Conservation (phyloP, 2,329 filamentous ascomycete species). For the Fusarium floridanum region DNA sequence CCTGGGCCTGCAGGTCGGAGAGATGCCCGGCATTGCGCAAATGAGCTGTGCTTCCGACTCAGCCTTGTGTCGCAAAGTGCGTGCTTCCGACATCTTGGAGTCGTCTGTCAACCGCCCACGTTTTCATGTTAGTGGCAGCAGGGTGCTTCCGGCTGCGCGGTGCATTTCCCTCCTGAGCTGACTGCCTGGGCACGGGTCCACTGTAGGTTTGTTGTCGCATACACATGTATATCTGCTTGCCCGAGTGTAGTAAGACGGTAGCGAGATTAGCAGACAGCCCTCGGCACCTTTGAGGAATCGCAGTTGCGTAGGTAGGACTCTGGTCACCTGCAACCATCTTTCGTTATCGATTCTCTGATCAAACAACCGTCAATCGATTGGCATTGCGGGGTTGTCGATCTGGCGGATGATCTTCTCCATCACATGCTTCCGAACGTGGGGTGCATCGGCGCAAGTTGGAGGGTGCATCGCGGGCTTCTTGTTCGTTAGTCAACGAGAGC, state of each 20-base stretch:
- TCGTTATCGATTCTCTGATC: conserved; percentile 2
- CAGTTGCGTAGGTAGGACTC: not conserved
- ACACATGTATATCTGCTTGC: not conserved
- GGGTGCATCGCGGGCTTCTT: not conserved
- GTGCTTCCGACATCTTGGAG: conserved; percentile 5
- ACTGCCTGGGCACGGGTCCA: conserved; percentile 13
- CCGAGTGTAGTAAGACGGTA: not conserved
- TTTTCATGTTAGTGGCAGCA: conserved; percentile 9
- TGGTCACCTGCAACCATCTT: not conserved
- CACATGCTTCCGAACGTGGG: conserved; percentile 36
- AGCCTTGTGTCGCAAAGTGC: conserved; percentile 10
- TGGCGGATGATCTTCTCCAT: conserved; percentile 40
- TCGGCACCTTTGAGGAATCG: not conserved
- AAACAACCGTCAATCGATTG: conserved; percentile 14
- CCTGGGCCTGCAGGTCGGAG: conserved; percentile 9
- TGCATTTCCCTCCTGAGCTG: not conserved
- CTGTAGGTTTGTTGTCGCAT: conserved; percentile 6
- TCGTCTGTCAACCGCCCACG: conserved; percentile 4
- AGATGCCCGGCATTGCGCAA: not conserved
- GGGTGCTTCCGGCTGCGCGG: not conserved
- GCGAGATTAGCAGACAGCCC: not conserved
- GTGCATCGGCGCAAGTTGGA: conserved; percentile 32
- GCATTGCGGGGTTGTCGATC: conserved; percentile 45
- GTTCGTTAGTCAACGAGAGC: not conserved
- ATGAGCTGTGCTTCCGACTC: conserved; percentile 21